phyloP scores from a whole-genome alignment of 805 yeast species.

The Sugiyamaella boreocaroliniensis region DNA sequence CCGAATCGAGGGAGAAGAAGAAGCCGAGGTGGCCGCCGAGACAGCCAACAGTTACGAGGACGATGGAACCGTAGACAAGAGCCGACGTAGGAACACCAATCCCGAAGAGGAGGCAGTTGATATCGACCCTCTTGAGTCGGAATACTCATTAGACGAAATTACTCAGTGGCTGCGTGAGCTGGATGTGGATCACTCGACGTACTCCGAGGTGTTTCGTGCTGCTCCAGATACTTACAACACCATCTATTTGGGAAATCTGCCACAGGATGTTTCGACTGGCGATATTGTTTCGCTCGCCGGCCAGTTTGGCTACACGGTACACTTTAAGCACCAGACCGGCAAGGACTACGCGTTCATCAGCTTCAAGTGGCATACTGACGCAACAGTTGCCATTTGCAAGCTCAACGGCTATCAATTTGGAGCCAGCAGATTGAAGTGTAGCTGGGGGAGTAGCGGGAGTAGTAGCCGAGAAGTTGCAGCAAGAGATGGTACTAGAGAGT shows the following conservation, averaged over 20 bases:
- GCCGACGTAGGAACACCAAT: too few relatives aligned
- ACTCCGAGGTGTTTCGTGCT: neutral
- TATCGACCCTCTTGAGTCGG: too few relatives aligned
- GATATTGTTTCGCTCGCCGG: constrained; percentile 38
- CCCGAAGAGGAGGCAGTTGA: too few relatives aligned
- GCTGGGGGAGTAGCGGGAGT: neutral
- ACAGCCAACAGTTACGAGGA: too few relatives aligned
- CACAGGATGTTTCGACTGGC: constrained; percentile 57
- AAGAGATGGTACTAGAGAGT: neutral
- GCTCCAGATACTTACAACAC: constrained; percentile 35
- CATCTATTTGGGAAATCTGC: constrained; percentile 78
- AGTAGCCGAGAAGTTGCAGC: neutral
- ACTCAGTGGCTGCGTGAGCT: too few relatives aligned
- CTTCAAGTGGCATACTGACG: neutral
- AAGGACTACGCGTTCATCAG: neutral
- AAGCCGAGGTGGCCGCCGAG: too few relatives aligned
- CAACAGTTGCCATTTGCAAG: neutral
- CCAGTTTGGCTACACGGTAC: neutral
- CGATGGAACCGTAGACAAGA: too few relatives aligned
- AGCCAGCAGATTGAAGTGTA: neutral
- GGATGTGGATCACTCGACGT: too few relatives aligned
- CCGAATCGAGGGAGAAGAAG: constrained; percentile 23
- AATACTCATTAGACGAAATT: too few relatives aligned
- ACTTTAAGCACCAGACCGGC: neutral
- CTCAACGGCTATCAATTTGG: neutral